Conservation (phyloP, 2,329 filamentous ascomycete species). For the Alternaria sp. region DNA sequence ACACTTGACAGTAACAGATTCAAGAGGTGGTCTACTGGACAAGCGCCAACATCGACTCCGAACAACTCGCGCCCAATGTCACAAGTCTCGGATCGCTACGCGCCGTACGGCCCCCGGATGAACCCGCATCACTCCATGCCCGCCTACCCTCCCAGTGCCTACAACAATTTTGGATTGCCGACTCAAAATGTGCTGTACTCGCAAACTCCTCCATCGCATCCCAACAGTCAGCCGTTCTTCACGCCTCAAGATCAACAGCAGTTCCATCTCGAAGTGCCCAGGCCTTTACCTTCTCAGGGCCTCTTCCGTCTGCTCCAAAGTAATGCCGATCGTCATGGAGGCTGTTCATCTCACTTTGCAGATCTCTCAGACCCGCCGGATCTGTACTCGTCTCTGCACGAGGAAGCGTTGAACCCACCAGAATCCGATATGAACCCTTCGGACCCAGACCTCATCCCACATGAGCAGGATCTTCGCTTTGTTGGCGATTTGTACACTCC, state of each 20-base stretch:
- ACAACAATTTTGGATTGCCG: conserved; percentile 43
- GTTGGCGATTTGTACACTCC: conserved; percentile 85
- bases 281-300: conserved; percentile 71
- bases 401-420: conserved; percentile 77
- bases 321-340: conserved; percentile 75
- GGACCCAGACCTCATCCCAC: conserved; percentile 77
- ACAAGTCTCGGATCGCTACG: conserved; percentile 68
- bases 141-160: conserved; percentile 44
- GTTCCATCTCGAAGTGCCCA: conserved; percentile 65
- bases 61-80: conserved; percentile 64
- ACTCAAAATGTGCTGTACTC: conserved; percentile 51
- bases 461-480: conserved; percentile 79
- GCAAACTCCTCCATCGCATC: conserved; percentile 62
- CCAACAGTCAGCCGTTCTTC: conserved; percentile 57
- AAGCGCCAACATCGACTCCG: conserved; percentile 67
- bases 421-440: conserved; percentile 83
- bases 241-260: conserved; percentile 59
- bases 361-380: conserved; percentile 80
- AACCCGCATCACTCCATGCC: conserved; percentile 56
- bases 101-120: conserved; percentile 66
- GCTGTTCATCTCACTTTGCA: conserved; percentile 70
- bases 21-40: conserved; percentile 81
- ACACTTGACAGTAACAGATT: conserved; percentile 71
- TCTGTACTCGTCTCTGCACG: conserved; percentile 76
- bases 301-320: conserved; percentile 78